Percentiles rank a stretch among this genome's conserved stretches.
Conservation (phyloP, 2,329 filamentous ascomycete species). For the Fusarium sarcochroum region DNA sequence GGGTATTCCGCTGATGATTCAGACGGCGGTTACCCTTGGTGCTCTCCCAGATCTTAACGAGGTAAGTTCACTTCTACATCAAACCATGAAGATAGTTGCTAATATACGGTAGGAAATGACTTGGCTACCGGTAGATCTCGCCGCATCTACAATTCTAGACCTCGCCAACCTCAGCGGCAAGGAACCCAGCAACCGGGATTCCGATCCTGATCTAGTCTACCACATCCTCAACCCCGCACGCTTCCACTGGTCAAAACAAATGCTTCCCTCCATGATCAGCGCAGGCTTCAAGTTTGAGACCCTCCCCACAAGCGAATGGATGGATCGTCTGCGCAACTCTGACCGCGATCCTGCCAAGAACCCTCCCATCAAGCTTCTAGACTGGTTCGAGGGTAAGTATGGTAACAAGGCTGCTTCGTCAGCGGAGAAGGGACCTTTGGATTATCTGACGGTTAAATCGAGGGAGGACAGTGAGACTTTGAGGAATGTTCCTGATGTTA, state of each 20-base stretch:
- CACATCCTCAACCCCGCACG: slow-evolving; percentile 39
- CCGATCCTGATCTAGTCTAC: slow-evolving; percentile 35
- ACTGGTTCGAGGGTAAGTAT: slow-evolving; percentile 61
- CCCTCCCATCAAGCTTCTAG: slow-evolving; percentile 66
- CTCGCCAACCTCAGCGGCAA: slow-evolving; percentile 14
- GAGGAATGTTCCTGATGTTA: slow-evolving; percentile 37
- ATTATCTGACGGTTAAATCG: slow-evolving; percentile 34
- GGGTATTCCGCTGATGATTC: slow-evolving; percentile 67
- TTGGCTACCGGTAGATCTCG: slow-evolving; percentile 40
- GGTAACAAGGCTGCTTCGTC: slow-evolving; percentile 31
- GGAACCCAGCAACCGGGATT: neutral
- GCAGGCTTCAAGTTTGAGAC: slow-evolving; percentile 62
- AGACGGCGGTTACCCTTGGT: slow-evolving; percentile 60
- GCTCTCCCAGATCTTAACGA: slow-evolving; percentile 63
- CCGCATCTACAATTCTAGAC: slow-evolving; percentile 35
- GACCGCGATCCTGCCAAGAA: slow-evolving; percentile 62
- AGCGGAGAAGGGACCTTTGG: slow-evolving; percentile 19
- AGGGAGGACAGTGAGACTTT: slow-evolving; percentile 36
- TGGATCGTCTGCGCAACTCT: slow-evolving; percentile 58
- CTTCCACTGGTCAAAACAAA: slow-evolving; percentile 65
- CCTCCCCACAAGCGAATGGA: slow-evolving; percentile 61
- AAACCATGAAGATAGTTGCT: neutral
- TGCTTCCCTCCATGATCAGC: slow-evolving; percentile 62
- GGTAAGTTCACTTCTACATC: slow-evolving; percentile 4
- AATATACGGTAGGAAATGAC: slow-evolving; percentile 37